Conservation (phyloP, 306 rosid species). For the Quillaja saponaria region DNA sequence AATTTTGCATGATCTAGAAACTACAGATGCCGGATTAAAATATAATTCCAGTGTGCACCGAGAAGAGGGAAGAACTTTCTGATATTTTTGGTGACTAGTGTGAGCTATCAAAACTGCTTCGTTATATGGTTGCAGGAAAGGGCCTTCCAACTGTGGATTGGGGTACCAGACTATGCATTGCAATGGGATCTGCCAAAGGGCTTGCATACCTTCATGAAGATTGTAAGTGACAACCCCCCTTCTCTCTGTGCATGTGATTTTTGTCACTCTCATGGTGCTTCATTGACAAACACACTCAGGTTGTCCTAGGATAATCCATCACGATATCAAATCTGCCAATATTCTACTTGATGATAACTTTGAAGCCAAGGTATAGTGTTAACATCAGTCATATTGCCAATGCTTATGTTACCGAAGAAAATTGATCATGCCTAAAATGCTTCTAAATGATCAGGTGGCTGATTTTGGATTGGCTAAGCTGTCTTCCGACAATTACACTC, state of each 20-base stretch:
- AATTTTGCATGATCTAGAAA: too few species aligned
- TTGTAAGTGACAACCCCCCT: constrained; percentile 51
- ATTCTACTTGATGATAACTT: constrained; percentile 72
- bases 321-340: constrained; percentile 88
- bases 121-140: constrained; percentile 45
- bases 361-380: constrained; percentile 89
- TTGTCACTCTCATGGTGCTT: background rate
- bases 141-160: constrained; percentile 72
- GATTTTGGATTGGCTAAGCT: constrained; percentile 93
- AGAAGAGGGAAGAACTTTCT: too few species aligned
- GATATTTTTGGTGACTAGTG: too few species aligned
- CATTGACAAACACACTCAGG: constrained; percentile 45
- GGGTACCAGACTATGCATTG: constrained; percentile 68
- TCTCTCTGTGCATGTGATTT: background rate
- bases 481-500: constrained; percentile 73
- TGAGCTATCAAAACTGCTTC: too few species aligned
- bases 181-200: constrained; percentile 80
- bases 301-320: constrained; percentile 81
- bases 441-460: constrained; percentile 61
- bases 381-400: background rate
- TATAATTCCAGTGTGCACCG: too few species aligned
- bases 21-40: too few species aligned
- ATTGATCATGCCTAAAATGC: constrained; percentile 1
- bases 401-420: constrained; percentile 9
- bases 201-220: constrained; percentile 90